Conservation (phyloP, 306 rosid genomes). For the Gynostemma pentaphyllum region DNA sequence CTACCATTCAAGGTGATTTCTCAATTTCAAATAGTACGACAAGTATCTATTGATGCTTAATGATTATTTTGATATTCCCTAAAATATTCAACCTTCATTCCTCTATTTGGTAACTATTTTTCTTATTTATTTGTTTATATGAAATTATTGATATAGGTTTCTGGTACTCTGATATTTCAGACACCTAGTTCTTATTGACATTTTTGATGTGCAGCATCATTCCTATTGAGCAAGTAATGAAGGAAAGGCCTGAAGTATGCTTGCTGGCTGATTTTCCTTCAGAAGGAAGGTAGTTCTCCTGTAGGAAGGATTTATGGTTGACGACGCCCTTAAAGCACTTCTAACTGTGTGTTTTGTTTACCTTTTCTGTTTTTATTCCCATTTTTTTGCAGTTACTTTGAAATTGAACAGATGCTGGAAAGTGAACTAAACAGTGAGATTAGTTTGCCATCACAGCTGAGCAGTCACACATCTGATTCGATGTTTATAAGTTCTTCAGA, state of each 20-base stretch:
- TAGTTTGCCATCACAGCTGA: slow-evolving; percentile 58
- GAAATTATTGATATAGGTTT: background rate
- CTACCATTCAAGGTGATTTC: slow-evolving; percentile 56
- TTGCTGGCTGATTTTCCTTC: slow-evolving; percentile 85
- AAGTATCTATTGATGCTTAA: too few relatives aligned
- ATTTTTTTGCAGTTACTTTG: slow-evolving; percentile 58
- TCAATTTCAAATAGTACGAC: background rate
- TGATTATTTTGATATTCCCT: background rate
- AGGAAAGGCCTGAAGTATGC: slow-evolving; percentile 62
- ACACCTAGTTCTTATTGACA: slow-evolving; percentile 8
- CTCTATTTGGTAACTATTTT: background rate
- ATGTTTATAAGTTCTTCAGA: slow-evolving; percentile 74
- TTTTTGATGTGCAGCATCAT: slow-evolving; percentile 43
- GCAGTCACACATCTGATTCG: slow-evolving; percentile 63
- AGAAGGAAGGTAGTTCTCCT: slow-evolving; percentile 66
- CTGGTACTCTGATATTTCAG: background rate
- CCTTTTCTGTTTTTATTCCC: slow-evolving; percentile 16
- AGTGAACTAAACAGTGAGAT: slow-evolving; percentile 54
- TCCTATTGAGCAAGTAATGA: slow-evolving; percentile 63
- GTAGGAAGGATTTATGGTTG: background rate
- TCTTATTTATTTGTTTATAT: background rate
- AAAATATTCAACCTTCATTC: background rate
- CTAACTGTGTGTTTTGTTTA: slow-evolving; percentile 1
- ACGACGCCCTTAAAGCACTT: background rate
- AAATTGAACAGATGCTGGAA: slow-evolving; percentile 50